Conservation (phyloP, 2,329 filamentous ascomycete species). For the Cladophialophora bantiana region DNA sequence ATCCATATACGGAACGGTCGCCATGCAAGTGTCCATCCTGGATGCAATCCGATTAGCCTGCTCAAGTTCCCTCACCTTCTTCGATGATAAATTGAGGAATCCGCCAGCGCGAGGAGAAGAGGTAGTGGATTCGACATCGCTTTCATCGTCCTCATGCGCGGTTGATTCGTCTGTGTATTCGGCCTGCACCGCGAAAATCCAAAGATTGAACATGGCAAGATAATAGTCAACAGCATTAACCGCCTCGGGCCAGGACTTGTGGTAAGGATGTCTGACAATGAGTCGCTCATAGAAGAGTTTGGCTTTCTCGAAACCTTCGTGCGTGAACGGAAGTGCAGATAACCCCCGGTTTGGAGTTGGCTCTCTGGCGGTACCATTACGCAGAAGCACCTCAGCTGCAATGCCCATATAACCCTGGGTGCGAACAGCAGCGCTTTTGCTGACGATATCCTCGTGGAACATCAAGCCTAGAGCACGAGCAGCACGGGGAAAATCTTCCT, state of each 20-base stretch:
- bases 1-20: constrained; percentile 73
- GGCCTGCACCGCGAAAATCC: constrained; percentile 76
- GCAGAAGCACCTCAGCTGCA: constrained; percentile 82
- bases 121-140: constrained; percentile 43
- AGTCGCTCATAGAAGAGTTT: constrained; percentile 78
- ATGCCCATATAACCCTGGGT: constrained; percentile 77
- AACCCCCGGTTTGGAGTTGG: neutral
- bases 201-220: constrained; percentile 78
- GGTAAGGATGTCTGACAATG: constrained; percentile 77
- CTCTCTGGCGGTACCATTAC: constrained; percentile 42
- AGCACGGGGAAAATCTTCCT: constrained; percentile 74
- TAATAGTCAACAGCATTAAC: constrained; percentile 78
- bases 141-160: constrained; percentile 41
- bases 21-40: constrained; percentile 74
- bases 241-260: constrained; percentile 63
- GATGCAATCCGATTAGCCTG: constrained; percentile 69
- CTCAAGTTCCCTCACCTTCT: constrained; percentile 55
- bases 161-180: constrained; percentile 59
- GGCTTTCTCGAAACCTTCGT: constrained; percentile 63
- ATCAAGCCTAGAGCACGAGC: constrained; percentile 78
- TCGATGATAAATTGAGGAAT: constrained; percentile 14
- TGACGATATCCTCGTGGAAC: constrained; percentile 66
- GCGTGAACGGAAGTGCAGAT: constrained; percentile 46
- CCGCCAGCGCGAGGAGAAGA: constrained; percentile 2
- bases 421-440: constrained; percentile 70